Evolutionary conservation across 208 protist species (phyloP), one percentile per base, ranked within the genome.

Genomic region (Wallacemonas sp.): DNA sequence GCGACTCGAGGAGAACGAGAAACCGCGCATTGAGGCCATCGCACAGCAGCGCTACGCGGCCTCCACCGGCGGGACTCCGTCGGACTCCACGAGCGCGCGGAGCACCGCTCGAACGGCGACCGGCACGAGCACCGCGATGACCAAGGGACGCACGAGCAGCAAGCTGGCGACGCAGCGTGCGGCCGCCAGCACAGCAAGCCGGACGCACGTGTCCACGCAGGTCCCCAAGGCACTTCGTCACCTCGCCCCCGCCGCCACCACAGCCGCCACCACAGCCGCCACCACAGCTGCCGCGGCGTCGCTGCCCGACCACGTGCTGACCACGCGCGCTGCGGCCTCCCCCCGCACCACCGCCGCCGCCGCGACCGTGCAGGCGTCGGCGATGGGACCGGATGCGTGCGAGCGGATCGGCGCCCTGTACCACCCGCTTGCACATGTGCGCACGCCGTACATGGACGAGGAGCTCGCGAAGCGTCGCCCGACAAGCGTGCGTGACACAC

Each of bases 1-100:
- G 36, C 82, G 92, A 26, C 76, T 95, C 50, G 81, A 88, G 50
- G 81, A 93, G 71, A 86, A 92, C 62, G 89, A 97, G 75, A 65
- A 67, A 11, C 74, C 86, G 23, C 42, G 65, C 45, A 76, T 92
- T 48, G 68, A 87, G 50, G 41, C 66, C 11, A 64, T 92, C 2
- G 81, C 81, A 2, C 55, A 75, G 76, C 73, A 87, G 62, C 74
- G 69, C 12, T 86, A 84, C 65, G 71, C 69, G 7, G 36, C 49
- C 12, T 57, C 66, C 4, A 45, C 46, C 2, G 36, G 65, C 50
- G 46, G 33, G 18, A 55, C 61, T 1, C 62, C 57, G 4, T 31
- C 26, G 22, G 33, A 54, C 8, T 28, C 63, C 28, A 41, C n/a
- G 5, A 18, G 26, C 31, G 22, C 11, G n/a, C n/a, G 18, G 2